Evolutionary conservation across 2,329 filamentous ascomycete species (phyloP), one percentile per base, ranked within the genome.

Genomic region (Arthroderma uncinatum): DNA sequence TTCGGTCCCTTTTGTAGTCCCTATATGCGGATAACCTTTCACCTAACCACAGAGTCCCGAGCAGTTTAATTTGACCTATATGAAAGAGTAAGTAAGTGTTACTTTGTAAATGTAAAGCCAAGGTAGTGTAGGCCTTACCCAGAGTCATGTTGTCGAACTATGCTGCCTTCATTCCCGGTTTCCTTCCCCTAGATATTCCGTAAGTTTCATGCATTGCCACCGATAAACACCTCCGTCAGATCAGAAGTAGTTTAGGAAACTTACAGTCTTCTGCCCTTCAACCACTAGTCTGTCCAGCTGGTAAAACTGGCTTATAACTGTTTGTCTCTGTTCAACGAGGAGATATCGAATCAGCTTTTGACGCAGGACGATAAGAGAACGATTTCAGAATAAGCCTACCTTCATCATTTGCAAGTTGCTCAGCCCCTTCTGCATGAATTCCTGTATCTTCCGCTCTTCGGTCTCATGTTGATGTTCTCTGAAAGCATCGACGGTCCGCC

Each of bases 251-350:
- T 14, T 42, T 44, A 37, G 23, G 9, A 28, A 60, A 75, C 81
- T 63, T 79, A 89, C 86, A 66, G 86, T 83, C 71, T 89, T 85
- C 59, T 88, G 86, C 16, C 87, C 87, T 73, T 98, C 93, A 0
- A 98, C 88, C 12, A 98, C 93, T 73, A 98, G 80, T 68, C 84
- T 81, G 69, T 97, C 91, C 61, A 94, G 73, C 74, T 96, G 87
- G 76, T 89, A 97, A 75, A 97, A 97, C 70, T 95, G 88, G 70
- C 90, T 94, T 68, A 98, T 83, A 54, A 93, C 81, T 9, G 92
- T 94, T 86, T 97, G 93, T 70, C 93, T 85, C 93, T 97, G 76
- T 65, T 16, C 5, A 44, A 48, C 54, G 33, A 42, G 10, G 2
- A 54, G 33, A 36, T 19, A 55, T 16, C n/a, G 39, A 30, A 53